Evolutionary conservation across 805 yeast species (phyloP).

Genomic region (Candida golubevii): DNA sequence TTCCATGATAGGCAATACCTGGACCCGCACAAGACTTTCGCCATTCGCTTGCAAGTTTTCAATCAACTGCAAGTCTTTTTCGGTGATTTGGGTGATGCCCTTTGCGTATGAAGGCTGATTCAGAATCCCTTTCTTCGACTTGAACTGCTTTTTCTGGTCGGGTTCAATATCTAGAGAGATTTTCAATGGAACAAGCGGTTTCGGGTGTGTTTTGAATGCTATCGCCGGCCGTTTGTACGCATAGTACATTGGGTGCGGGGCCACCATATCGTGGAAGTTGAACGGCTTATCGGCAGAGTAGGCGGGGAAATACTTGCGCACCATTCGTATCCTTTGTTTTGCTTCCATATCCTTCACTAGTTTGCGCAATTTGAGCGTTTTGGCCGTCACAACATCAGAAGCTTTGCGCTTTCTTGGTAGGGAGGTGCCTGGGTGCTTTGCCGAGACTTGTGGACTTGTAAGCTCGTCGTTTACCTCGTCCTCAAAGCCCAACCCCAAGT

Average conservation of each 20-base stretch:
- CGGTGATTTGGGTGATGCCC: conserved; percentile 23
- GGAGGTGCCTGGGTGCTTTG: neutral
- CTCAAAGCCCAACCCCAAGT: conserved; percentile 18
- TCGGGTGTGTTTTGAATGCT: conserved; percentile 25
- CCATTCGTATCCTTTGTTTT: conserved; percentile 23
- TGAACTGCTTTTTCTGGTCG: conserved; percentile 56
- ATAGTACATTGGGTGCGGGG: conserved; percentile 55
- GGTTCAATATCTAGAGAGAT: conserved; percentile 55
- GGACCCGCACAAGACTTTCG: conserved; percentile 14
- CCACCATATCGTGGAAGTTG: conserved; percentile 62
- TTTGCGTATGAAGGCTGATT: neutral
- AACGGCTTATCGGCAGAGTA: conserved; percentile 53
- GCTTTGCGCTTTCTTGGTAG: conserved; percentile 11
- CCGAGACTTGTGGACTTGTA: neutral
- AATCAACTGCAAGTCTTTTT: conserved; percentile 30
- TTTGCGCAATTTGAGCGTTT: conserved; percentile 26
- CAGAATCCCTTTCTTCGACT: conserved; percentile 20
- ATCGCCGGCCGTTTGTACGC: conserved; percentile 49
- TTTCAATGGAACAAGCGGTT: conserved; percentile 56
- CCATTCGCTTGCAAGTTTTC: conserved; percentile 22
- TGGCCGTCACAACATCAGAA: conserved; percentile 18
- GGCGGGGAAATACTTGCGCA: conserved; percentile 56
- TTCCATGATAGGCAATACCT: conserved; percentile 29
- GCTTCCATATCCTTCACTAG: conserved; percentile 29
- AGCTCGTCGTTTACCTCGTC: conserved; percentile 18